Evolutionary conservation across 2,329 filamentous ascomycete genomes (phyloP).

Genomic region (Penicillium sp.): DNA sequence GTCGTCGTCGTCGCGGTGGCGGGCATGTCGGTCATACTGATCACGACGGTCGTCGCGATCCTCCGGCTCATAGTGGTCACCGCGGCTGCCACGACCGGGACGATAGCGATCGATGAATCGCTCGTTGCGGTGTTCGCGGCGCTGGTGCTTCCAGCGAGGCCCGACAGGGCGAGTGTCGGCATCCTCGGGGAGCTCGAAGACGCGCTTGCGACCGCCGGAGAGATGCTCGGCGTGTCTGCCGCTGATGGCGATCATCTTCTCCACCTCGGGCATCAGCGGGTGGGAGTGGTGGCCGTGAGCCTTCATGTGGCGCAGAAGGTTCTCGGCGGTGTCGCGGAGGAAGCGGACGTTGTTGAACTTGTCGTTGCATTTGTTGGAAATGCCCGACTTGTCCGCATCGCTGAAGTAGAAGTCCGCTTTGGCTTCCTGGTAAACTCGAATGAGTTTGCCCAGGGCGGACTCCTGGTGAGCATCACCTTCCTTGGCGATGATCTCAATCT

Average conservation of each 20-base stretch:
- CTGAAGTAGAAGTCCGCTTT: slow-evolving; percentile 44
- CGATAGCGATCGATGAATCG: slow-evolving; percentile 2
- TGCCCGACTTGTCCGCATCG: slow-evolving; percentile 28
- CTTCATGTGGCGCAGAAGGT: slow-evolving; percentile 44
- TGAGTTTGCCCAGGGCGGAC: slow-evolving; percentile 26
- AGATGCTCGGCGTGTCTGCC: slow-evolving; percentile 44
- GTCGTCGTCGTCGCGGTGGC: background rate
- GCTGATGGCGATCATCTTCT: slow-evolving; percentile 41
- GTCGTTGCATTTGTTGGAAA: slow-evolving; percentile 33
- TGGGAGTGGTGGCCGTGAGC: slow-evolving; percentile 34
- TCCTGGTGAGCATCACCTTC: background rate
- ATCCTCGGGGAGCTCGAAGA: slow-evolving; percentile 39
- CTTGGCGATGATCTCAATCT: background rate
- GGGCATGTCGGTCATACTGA: background rate
- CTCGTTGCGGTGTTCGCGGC: background rate
- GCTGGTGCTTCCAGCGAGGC: slow-evolving; percentile 1
- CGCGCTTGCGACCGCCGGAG: slow-evolving; percentile 47
- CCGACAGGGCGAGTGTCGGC: slow-evolving; percentile 14
- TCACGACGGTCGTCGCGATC: background rate
- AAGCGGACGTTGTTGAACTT: slow-evolving; percentile 41
- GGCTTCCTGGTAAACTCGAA: slow-evolving; percentile 44
- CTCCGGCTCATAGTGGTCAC: background rate
- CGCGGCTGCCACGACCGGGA: background rate
- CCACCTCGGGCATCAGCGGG: slow-evolving; percentile 41
- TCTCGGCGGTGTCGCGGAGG: slow-evolving; percentile 53